phyloP scores from a whole-genome alignment of 1,284 basidiomycete genomes.

The Cryptococcus sp. region DNA sequence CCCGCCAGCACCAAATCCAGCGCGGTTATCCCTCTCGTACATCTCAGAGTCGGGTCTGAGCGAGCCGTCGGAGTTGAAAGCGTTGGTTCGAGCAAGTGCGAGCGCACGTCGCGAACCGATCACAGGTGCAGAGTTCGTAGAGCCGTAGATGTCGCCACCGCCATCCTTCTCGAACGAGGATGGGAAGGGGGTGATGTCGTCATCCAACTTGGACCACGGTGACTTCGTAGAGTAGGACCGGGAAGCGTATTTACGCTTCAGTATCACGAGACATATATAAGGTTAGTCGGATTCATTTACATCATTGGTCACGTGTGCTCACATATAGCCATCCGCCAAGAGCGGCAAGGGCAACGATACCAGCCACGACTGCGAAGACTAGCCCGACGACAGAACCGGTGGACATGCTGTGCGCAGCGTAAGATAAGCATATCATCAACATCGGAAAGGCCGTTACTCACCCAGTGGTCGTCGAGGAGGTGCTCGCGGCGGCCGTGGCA shows the following conservation, averaged over 20 bases:
- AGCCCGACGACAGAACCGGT: slow-evolving; percentile 39
- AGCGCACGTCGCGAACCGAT: slow-evolving; percentile 40
- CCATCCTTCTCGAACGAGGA: slow-evolving; percentile 24
- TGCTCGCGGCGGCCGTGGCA: slow-evolving; percentile 8
- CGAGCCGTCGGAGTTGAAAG: slow-evolving; percentile 29
- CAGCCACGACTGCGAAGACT: slow-evolving; percentile 34
- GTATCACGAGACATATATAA: not conserved
- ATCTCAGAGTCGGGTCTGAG: slow-evolving; percentile 31
- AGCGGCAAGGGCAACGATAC: slow-evolving; percentile 34
- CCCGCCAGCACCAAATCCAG: slow-evolving; percentile 36
- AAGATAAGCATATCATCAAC: not conserved
- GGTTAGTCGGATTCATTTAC: too few species aligned
- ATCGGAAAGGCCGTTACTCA: not conserved
- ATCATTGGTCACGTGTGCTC: slow-evolving; percentile 10
- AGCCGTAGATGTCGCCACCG: slow-evolving; percentile 36
- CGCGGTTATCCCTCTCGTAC: slow-evolving; percentile 32
- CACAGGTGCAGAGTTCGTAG: slow-evolving; percentile 25
- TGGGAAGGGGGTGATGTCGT: slow-evolving; percentile 47
- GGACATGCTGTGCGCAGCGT: slow-evolving; percentile 16
- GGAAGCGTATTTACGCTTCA: slow-evolving; percentile 30
- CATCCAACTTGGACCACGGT: slow-evolving; percentile 44
- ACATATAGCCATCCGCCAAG: slow-evolving; percentile 34
- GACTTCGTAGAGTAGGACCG: slow-evolving; percentile 28
- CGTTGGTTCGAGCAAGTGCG: slow-evolving; percentile 34
- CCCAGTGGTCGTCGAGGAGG: slow-evolving; percentile 11